phyloP scores from a whole-genome alignment of 1,284 basidiomycete species.

The Hemileia vastatrix region DNA sequence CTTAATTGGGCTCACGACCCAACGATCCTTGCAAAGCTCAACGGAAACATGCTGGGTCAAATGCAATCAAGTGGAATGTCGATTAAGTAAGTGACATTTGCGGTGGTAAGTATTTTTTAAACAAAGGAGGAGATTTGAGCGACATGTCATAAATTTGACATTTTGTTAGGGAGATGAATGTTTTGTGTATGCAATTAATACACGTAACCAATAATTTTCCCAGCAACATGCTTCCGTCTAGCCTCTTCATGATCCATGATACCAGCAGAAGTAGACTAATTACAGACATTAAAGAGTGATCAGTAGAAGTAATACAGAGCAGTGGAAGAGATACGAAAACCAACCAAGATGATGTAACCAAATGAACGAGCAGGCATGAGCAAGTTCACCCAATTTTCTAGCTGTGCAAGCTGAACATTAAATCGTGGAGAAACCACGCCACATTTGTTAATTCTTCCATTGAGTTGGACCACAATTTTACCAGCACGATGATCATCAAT shows the following conservation, averaged over 20 bases:
- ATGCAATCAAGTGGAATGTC: too few species aligned
- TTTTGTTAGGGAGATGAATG: too few species aligned
- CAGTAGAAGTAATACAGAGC: slow-evolving; percentile 47
- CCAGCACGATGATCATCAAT: slow-evolving; percentile 98
- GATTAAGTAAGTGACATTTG: too few species aligned
- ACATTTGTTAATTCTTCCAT: slow-evolving; percentile 92
- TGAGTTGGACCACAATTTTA: slow-evolving; percentile 97
- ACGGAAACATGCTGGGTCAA: too few species aligned
- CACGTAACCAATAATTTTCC: slow-evolving; percentile 53
- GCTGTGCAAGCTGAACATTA: slow-evolving; percentile 87
- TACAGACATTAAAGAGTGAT: background rate
- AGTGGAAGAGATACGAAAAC: slow-evolving; percentile 82
- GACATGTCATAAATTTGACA: too few species aligned
- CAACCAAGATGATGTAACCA: slow-evolving; percentile 40
- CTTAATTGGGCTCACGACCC: too few species aligned
- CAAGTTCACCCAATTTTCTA: slow-evolving; percentile 63
- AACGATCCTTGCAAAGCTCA: too few species aligned
- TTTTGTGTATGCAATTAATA: too few species aligned
- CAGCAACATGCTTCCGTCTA: slow-evolving; percentile 93
- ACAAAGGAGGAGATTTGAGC: too few species aligned
- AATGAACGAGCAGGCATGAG: slow-evolving; percentile 38
- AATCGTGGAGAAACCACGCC: slow-evolving; percentile 98
- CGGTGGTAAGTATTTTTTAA: too few species aligned
- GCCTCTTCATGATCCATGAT: slow-evolving; percentile 99
- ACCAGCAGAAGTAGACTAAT: slow-evolving; percentile 86